Conservation (phyloP, 257 asterid species). For the Plantago elongata region DNA sequence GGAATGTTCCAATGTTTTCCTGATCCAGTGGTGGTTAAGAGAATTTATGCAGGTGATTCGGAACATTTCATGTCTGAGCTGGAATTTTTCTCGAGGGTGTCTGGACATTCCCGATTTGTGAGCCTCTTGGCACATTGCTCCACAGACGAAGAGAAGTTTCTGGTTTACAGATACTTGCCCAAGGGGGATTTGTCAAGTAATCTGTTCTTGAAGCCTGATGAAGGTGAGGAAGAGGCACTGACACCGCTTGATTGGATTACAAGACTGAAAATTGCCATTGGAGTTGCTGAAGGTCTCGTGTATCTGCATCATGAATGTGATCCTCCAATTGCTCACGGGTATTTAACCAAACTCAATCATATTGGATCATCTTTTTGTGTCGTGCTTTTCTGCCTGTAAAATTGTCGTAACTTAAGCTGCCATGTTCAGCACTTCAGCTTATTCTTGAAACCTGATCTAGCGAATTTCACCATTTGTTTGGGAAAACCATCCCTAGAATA, state of each 20-base stretch:
- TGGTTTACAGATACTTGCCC: constrained; percentile 45
- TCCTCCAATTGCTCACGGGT: constrained; percentile 96
- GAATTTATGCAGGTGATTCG: constrained; percentile 28
- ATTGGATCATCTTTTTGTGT: not conserved
- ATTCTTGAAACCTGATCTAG: too few species aligned
- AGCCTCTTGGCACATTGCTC: constrained; percentile 47
- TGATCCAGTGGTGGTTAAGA: constrained; percentile 39
- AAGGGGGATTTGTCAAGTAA: constrained; percentile 54
- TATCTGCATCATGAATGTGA: constrained; percentile 84
- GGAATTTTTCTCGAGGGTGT: constrained; percentile 35
- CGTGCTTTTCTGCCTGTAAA: too few species aligned
- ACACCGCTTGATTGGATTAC: constrained; percentile 91
- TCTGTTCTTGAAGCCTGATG: constrained; percentile 31
- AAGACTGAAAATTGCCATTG: constrained; percentile 83
- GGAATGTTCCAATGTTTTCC: constrained; percentile 33
- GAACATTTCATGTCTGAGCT: constrained; percentile 34
- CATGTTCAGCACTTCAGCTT: too few species aligned
- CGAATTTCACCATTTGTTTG: too few species aligned
- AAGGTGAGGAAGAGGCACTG: constrained; percentile 13
- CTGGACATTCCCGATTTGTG: constrained; percentile 34
- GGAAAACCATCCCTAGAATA: not conserved
- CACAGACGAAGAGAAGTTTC: constrained; percentile 39
- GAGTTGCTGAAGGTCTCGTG: constrained; percentile 83
- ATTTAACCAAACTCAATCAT: constrained; percentile 27
- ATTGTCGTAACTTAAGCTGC: too few species aligned